These are phyloP conservation scores for Melanogaster broomeanus DNA, from an alignment of 768 basidiomycete species.

Conservation along the genomic window DNA sequence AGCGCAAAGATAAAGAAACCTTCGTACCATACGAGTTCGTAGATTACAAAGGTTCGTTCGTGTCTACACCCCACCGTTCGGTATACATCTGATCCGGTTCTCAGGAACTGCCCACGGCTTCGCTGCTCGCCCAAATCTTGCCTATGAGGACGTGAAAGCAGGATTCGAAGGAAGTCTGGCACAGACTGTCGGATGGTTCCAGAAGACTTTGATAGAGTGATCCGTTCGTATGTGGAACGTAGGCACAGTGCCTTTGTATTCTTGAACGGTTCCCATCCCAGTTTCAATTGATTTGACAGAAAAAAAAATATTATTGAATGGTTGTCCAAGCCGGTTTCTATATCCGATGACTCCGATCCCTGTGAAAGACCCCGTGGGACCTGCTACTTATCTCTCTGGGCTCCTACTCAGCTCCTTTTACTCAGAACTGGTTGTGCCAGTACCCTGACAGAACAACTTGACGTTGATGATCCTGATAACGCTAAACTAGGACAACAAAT, in stretches of 20 bases:
- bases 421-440: too few relatives aligned
- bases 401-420: too few relatives aligned
- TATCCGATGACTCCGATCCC: too few relatives aligned
- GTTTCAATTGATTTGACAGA: too few relatives aligned
- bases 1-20: slow-evolving; percentile 28
- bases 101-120: slow-evolving; percentile 51
- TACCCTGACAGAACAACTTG: not conserved
- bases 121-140: slow-evolving; percentile 46
- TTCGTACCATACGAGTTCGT: slow-evolving; percentile 37
- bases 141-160: slow-evolving; percentile 41
- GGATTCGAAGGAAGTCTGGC: slow-evolving; percentile 46
- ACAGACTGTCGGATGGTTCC: slow-evolving; percentile 44
- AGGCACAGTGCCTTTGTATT: not conserved
- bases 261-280: too few relatives aligned
- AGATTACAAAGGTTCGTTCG: slow-evolving; percentile 34
- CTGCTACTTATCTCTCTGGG: too few relatives aligned
- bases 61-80: not conserved
- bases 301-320: too few relatives aligned
- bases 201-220: slow-evolving; percentile 33
- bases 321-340: too few relatives aligned
- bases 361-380: too few relatives aligned
- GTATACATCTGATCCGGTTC: slow-evolving; percentile 3
- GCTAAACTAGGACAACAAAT: not conserved
- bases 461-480: not conserved
- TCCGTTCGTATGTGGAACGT: not conserved